Evolutionary conservation across 129 eudicot genomes (phyloP).

Genomic region (Ambrosia trifida): DNA sequence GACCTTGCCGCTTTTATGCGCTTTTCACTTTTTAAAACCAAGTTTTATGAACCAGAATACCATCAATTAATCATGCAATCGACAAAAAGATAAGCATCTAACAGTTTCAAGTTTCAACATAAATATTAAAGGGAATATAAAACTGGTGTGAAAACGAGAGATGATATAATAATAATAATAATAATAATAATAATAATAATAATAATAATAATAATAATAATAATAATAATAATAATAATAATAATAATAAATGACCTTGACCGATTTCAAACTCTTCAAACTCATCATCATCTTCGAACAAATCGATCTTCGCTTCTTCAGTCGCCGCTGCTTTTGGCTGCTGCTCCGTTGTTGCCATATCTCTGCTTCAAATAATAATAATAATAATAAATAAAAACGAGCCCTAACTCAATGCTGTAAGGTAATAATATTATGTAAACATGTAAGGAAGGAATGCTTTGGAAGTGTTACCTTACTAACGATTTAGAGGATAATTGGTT

Average conservation of each 20-base stretch:
- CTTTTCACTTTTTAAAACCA: too few species aligned
- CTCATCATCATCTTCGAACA: slow-evolving; percentile 81
- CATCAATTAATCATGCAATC: neutral
- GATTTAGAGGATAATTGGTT: slow-evolving; percentile 3
- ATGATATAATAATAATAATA: neutral
- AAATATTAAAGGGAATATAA: neutral
- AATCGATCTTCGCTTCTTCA: slow-evolving; percentile 73
- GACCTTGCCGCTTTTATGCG: too few species aligned
- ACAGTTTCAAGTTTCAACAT: neutral
- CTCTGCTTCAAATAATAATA: neutral
- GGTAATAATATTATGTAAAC: neutral
- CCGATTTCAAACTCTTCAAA: slow-evolving; percentile 75
- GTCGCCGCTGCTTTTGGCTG: slow-evolving; percentile 52
- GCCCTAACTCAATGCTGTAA: neutral
- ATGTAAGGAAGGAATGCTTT: neutral
- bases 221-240: too few species aligned
- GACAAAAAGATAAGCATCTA: neutral
- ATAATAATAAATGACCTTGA: slow-evolving; percentile 42
- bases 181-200: too few species aligned
- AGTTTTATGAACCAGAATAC: neutral
- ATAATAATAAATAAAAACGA: neutral
- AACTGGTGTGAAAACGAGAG: neutral
- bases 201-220: too few species aligned
- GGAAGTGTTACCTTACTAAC: slow-evolving; percentile 1
- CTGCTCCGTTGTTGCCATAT: slow-evolving; percentile 57